These are phyloP conservation scores for Petasospora rhodanensis DNA, from an alignment of 1,139 yeast species.

Conservation along the genomic window DNA sequence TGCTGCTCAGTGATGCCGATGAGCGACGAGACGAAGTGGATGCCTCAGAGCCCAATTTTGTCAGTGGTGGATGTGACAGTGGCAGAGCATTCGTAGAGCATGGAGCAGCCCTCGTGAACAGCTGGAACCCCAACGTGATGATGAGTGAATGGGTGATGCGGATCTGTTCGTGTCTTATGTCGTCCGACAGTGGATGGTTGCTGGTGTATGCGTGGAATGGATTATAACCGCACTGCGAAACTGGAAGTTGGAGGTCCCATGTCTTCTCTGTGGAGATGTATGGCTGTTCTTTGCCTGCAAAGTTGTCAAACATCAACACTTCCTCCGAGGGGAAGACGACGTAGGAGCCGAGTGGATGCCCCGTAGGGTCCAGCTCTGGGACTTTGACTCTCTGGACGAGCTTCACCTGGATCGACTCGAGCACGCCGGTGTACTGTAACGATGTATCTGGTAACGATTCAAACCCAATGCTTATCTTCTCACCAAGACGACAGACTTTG, in stretches of 20 bases:
- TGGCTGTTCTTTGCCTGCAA: constrained; percentile 2
- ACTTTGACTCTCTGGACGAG: constrained; percentile 17
- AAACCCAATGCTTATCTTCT: constrained; percentile 8
- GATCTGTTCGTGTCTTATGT: background rate
- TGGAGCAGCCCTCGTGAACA: too few relatives aligned
- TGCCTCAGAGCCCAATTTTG: too few relatives aligned
- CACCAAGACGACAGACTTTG: constrained; percentile 14
- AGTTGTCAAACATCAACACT: background rate
- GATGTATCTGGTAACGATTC: constrained; percentile 6
- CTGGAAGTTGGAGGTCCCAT: constrained; percentile 12
- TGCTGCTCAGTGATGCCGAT: background rate
- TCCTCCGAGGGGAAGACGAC: background rate
- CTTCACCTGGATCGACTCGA: constrained; percentile 13
- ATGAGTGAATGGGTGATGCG: constrained; percentile 13
- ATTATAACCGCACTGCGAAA: too few relatives aligned
- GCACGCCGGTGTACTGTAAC: constrained; percentile 1
- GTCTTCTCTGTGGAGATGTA: constrained; percentile 7
- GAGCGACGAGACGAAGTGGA: background rate
- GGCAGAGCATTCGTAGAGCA: too few relatives aligned
- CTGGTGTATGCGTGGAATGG: constrained; percentile 18
- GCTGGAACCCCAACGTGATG: constrained; percentile 9
- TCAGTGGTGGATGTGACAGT: too few relatives aligned
- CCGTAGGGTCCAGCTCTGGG: constrained; percentile 3
- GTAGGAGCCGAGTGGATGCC: background rate
- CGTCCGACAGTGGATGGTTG: constrained; percentile 4